These are phyloP conservation scores for Schrenkiella parvula DNA, from an alignment of 345 rosid genomes.

Conservation along the genomic window DNA sequence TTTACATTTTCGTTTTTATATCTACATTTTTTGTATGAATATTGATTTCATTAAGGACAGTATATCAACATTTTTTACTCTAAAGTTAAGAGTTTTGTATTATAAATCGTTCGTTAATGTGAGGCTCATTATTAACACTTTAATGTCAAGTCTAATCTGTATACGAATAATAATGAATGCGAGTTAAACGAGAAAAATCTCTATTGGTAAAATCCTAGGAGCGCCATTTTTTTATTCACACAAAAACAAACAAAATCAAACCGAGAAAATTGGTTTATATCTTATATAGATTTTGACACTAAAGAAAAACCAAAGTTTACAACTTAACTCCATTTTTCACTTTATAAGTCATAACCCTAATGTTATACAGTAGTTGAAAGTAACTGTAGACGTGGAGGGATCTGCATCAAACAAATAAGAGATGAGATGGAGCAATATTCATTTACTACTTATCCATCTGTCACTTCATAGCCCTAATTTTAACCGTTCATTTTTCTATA, in stretches of 20 bases:
- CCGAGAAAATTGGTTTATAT: neutral
- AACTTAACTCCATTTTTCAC: neutral
- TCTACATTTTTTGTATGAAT: neutral
- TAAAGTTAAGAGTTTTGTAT: neutral
- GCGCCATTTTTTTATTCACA: neutral
- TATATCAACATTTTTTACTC: neutral
- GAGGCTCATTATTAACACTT: neutral
- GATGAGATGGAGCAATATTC: constrained; percentile 24
- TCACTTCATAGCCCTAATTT: constrained; percentile 20
- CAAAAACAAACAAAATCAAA: neutral
- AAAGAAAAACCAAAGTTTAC: neutral
- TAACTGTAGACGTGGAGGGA: constrained; percentile 23
- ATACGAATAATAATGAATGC: neutral
- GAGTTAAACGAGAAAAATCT: neutral
- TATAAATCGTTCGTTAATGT: neutral
- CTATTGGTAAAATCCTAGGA: neutral
- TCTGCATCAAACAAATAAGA: constrained; percentile 22
- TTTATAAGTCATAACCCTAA: neutral
- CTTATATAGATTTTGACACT: neutral
- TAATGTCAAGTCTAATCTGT: neutral
- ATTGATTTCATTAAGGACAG: neutral
- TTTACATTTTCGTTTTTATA: neutral
- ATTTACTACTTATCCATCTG: constrained; percentile 19
- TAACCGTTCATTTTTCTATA: constrained; percentile 20
- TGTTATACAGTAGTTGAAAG: neutral